Conservation (phyloP, 2,329 filamentous ascomycete species). For the Paraconiothyrium sp. region DNA sequence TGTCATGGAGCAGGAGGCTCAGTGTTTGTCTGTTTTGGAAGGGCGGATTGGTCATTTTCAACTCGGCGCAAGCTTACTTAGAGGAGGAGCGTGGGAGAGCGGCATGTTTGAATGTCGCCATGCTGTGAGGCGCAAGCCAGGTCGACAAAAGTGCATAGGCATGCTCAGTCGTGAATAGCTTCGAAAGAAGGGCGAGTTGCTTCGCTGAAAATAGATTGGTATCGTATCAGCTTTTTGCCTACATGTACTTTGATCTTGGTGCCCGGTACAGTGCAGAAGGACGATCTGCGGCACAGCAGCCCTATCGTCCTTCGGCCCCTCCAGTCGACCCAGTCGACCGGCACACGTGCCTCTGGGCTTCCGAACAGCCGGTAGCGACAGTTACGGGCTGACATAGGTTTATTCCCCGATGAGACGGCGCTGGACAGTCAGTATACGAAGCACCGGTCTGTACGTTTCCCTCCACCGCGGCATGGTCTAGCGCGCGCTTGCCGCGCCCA, state of each 20-base stretch:
- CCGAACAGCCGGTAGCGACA: background rate
- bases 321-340: background rate
- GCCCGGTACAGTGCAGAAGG: background rate
- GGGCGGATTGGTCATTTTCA: background rate
- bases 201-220: constrained; percentile 9
- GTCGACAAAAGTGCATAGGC: background rate
- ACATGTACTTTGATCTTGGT: background rate
- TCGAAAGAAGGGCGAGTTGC: background rate
- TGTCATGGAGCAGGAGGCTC: constrained; percentile 6
- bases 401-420: background rate
- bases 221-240: background rate
- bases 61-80: background rate
- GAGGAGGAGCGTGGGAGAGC: background rate
- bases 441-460: background rate
- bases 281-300: background rate
- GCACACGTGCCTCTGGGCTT: background rate
- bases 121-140: background rate
- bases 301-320: background rate
- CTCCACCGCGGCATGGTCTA: no score
- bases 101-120: background rate
- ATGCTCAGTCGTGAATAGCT: background rate
- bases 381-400: background rate
- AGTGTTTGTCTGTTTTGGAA: constrained; percentile 8
- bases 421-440: background rate
- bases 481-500: background rate